A percentile compares a stretch with the other conserved stretches of the same genome.
Conservation (phyloP, 495 filamentous ascomycete genomes). For the Ramalina intermedia region DNA sequence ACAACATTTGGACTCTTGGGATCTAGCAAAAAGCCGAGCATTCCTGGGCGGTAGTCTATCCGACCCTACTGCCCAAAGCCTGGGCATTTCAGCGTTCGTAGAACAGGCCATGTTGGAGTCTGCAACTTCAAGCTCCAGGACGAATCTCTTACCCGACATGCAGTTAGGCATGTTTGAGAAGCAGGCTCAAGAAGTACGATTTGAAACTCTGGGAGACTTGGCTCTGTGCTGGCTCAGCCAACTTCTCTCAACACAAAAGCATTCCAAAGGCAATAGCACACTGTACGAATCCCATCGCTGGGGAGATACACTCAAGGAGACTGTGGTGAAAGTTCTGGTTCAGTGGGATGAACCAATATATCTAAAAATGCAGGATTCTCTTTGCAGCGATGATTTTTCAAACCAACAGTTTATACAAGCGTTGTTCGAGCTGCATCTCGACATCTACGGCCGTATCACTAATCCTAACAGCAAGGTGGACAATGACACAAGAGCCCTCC, state of each 20-base stretch:
- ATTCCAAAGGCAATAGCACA: background rate
- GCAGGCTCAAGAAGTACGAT: constrained; percentile 32
- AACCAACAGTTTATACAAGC: constrained; percentile 50
- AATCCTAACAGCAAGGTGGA: constrained; percentile 59
- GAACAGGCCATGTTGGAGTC: constrained; percentile 57
- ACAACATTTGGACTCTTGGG: constrained; percentile 40
- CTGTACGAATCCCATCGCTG: constrained; percentile 52
- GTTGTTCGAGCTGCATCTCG: constrained; percentile 79
- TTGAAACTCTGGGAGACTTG: constrained; percentile 46
- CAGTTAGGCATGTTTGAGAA: constrained; percentile 42
- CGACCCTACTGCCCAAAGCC: constrained; percentile 28
- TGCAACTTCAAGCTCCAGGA: constrained; percentile 33
- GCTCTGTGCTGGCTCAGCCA: constrained; percentile 50
- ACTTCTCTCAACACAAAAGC: constrained; percentile 28
- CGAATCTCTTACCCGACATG: constrained; percentile 40
- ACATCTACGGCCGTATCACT: constrained; percentile 65
- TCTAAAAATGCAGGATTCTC: constrained; percentile 30
- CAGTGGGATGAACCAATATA: constrained; percentile 56
- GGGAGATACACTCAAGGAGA: constrained; percentile 57
- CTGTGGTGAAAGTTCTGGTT: constrained; percentile 52
- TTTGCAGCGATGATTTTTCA: constrained; percentile 24
- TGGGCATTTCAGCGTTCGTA: constrained; percentile 59
- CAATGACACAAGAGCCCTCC: constrained; percentile 37
- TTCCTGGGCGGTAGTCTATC: constrained; percentile 38
- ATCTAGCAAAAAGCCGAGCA: constrained; percentile 42